Evolutionary conservation across 2,329 filamentous ascomycete species (phyloP).

Genomic region (Hymenoscyphus linearis): DNA sequence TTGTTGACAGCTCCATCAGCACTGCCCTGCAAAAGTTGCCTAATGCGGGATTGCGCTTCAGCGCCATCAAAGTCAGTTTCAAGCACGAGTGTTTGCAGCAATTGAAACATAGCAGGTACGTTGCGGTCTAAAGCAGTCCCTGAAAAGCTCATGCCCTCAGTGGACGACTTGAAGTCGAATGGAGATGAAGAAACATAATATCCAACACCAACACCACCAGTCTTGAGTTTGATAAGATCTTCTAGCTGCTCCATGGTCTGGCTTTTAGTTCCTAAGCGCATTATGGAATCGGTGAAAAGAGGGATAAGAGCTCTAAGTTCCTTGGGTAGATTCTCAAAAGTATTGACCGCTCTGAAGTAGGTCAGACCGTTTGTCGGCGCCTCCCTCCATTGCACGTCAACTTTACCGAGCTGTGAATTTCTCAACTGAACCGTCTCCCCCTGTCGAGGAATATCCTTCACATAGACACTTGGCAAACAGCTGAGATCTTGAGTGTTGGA

Average conservation of each 20-base stretch:
- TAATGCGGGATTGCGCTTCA: slow-evolving; percentile 74
- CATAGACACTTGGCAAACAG: slow-evolving; percentile 81
- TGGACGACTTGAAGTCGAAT: slow-evolving; percentile 60
- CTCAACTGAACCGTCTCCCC: slow-evolving; percentile 57
- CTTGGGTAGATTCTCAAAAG: slow-evolving; percentile 71
- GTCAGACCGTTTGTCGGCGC: slow-evolving; percentile 93
- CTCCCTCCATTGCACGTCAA: slow-evolving; percentile 82
- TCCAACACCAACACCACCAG: slow-evolving; percentile 79
- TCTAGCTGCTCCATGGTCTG: slow-evolving; percentile 93
- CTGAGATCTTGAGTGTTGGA: slow-evolving; percentile 80
- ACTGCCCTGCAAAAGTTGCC: slow-evolving; percentile 79
- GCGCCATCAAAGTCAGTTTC: slow-evolving; percentile 88
- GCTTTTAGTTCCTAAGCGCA: slow-evolving; percentile 84
- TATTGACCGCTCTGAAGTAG: slow-evolving; percentile 88
- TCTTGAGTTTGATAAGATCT: slow-evolving; percentile 93
- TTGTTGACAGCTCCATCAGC: slow-evolving; percentile 88
- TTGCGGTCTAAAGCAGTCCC: slow-evolving; percentile 89
- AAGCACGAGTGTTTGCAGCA: slow-evolving; percentile 72
- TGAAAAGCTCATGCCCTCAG: slow-evolving; percentile 77
- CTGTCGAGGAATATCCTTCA: slow-evolving; percentile 79
- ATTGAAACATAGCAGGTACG: slow-evolving; percentile 82
- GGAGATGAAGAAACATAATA: slow-evolving; percentile 81
- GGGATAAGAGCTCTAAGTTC: slow-evolving; percentile 81
- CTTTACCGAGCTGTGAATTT: slow-evolving; percentile 60
- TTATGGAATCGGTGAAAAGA: slow-evolving; percentile 85